A percentile compares a stretch with the other conserved stretches of the same genome.
phyloP scores from a whole-genome alignment of 768 basidiomycete genomes.

The Boletus subparvulus region DNA sequence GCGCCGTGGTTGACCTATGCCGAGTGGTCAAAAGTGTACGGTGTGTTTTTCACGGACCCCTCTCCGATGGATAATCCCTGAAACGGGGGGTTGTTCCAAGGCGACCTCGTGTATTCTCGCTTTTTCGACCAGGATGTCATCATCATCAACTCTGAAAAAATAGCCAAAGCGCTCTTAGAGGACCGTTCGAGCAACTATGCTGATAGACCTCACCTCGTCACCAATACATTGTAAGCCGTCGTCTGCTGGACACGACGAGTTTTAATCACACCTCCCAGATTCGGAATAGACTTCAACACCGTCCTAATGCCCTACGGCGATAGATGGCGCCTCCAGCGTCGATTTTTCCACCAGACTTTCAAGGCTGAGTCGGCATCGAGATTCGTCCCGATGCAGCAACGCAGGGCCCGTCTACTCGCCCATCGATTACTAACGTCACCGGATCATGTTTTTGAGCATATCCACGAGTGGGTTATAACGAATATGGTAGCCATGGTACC shows the following conservation, averaged over 20 bases:
- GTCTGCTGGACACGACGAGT: not conserved
- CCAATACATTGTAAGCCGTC: conserved; percentile 9
- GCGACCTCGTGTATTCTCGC: conserved; percentile 14
- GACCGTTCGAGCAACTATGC: conserved; percentile 21
- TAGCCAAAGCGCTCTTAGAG: conserved; percentile 14
- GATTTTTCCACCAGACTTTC: conserved; percentile 22
- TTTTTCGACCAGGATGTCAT: conserved; percentile 12
- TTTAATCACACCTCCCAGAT: not conserved
- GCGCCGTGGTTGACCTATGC: conserved; percentile 16
- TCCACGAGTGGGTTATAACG: conserved; percentile 11
- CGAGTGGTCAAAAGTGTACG: conserved; percentile 11
- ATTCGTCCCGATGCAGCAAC: conserved; percentile 18
- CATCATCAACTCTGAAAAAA: conserved; percentile 16
- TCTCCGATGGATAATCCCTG: not conserved
- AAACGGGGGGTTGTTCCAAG: not conserved
- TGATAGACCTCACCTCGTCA: conserved; percentile 15
- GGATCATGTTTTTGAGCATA: conserved; percentile 1
- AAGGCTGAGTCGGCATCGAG: conserved; percentile 6
- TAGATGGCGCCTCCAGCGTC: conserved; percentile 19
- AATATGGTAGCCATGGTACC: conserved; percentile 6
- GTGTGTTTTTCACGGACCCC: not conserved
- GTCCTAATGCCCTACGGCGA: conserved; percentile 16
- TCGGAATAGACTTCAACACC: conserved; percentile 17
- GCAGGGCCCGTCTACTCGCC: conserved; percentile 7
- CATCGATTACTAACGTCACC: conserved; percentile 11